Percentiles rank a stretch among this genome's conserved stretches.
phyloP scores from a whole-genome alignment of 2,329 filamentous ascomycete genomes.

The Nemania sp. region DNA sequence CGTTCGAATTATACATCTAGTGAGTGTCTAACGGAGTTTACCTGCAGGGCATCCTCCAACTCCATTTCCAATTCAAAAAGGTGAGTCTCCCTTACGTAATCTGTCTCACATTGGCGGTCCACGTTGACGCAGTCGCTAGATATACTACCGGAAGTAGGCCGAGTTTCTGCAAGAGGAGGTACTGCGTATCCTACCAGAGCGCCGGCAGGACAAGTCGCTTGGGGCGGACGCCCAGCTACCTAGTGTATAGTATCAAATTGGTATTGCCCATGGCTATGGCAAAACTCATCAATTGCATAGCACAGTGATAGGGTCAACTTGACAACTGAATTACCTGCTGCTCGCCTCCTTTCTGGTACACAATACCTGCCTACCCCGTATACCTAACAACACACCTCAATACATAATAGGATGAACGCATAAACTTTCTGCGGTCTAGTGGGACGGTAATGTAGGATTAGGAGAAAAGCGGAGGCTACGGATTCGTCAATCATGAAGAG shows the following conservation, averaged over 20 bases:
- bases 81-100: constrained; percentile 50
- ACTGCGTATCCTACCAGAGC: background rate
- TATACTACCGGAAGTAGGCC: constrained; percentile 46
- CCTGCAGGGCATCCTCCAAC: constrained; percentile 81
- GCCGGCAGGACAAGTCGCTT: constrained; percentile 9
- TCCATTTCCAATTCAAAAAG: constrained; percentile 99
- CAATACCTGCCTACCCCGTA: no score
- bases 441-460: no score
- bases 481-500: no score
- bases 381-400: no score
- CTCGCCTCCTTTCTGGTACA: constrained; percentile 2
- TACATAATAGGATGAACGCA: no score
- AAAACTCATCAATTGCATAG: constrained; percentile 17
- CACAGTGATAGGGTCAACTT: constrained; percentile 12
- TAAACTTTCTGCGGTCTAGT: no score
- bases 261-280: constrained; percentile 25
- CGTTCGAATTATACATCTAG: constrained; percentile 2
- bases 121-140: constrained; percentile 38
- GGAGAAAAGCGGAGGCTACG: no score
- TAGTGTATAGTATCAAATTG: constrained; percentile 21
- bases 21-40: constrained; percentile 31
- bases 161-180: constrained; percentile 4
- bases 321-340: constrained; percentile 2
- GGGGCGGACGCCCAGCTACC: constrained; percentile 10
- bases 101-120: background rate